phyloP scores from a whole-genome alignment of 1,284 basidiomycete genomes.

The Salmacisia buchloeana region DNA sequence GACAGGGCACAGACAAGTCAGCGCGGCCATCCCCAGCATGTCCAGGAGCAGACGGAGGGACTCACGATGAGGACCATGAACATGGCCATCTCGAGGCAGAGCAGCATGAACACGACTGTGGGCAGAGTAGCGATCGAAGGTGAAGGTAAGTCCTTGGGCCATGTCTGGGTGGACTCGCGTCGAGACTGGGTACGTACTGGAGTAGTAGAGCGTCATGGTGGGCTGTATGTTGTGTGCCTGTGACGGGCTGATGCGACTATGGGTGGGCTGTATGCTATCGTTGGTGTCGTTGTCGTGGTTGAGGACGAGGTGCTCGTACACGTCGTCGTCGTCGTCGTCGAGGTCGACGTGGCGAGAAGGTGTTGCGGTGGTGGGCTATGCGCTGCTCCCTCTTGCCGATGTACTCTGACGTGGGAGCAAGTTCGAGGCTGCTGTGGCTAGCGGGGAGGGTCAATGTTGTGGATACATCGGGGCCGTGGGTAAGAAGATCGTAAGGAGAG shows the following conservation, averaged over 20 bases:
- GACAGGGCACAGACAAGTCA: neutral
- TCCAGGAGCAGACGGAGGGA: neutral
- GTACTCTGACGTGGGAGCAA: neutral
- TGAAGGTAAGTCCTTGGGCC: neutral
- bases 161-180: neutral
- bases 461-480: no score
- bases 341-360: no score
- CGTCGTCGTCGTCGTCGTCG: no score
- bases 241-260: neutral
- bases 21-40: no score
- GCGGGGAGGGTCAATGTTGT: no score
- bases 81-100: slow-evolving; percentile 48
- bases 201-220: slow-evolving; percentile 48
- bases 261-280: no score
- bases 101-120: slow-evolving; percentile 40
- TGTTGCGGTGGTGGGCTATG: neutral
- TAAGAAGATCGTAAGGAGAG: no score
- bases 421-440: no score
- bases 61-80: slow-evolving; percentile 46
- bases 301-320: no score
- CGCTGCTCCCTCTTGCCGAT: neutral
- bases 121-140: neutral
- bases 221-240: neutral
- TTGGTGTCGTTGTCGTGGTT: no score
- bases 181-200: slow-evolving; percentile 16